Evolutionary conservation across 768 basidiomycete genomes (phyloP).

Genomic region (Agrocybe chaxingu): DNA sequence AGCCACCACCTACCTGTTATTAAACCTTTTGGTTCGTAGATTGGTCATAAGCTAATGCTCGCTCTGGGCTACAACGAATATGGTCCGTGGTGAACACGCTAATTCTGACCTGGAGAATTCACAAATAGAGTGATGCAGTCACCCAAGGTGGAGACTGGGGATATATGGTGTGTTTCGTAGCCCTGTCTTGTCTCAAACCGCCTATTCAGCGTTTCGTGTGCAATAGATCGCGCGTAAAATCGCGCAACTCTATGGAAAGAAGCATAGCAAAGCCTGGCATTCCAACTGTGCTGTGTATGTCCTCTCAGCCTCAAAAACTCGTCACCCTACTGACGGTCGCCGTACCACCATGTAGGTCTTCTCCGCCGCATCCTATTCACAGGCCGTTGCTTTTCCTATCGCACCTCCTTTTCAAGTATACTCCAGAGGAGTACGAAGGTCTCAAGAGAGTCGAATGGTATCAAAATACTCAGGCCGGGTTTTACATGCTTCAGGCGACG

Average conservation of each 20-base stretch:
- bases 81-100: slow-evolving; percentile 23
- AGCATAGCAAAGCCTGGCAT: slow-evolving; percentile 50
- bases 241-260: slow-evolving; percentile 25
- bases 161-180: slow-evolving; percentile 21
- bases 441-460: slow-evolving; percentile 27
- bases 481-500: slow-evolving; percentile 37
- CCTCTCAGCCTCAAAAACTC: neutral
- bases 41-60: slow-evolving; percentile 48
- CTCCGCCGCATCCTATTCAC: slow-evolving; percentile 18
- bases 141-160: slow-evolving; percentile 52
- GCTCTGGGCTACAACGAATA: slow-evolving; percentile 46
- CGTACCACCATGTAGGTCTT: slow-evolving; percentile 5
- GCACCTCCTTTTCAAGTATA: slow-evolving; percentile 26
- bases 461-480: slow-evolving; percentile 29
- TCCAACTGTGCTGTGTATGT: slow-evolving; percentile 43
- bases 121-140: slow-evolving; percentile 20
- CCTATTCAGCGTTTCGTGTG: neutral
- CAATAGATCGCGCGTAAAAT: slow-evolving; percentile 25
- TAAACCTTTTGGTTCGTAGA: slow-evolving; percentile 20
- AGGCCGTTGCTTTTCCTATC: slow-evolving; percentile 23
- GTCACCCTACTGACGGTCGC: neutral
- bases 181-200: slow-evolving; percentile 9
- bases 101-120: neutral
- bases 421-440: slow-evolving; percentile 30
- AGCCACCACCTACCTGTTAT: no score